Evolutionary conservation across 2,329 filamentous ascomycete genomes (phyloP), one percentile per base, ranked within the genome.

Genomic region (Aspergillus amoenus): DNA sequence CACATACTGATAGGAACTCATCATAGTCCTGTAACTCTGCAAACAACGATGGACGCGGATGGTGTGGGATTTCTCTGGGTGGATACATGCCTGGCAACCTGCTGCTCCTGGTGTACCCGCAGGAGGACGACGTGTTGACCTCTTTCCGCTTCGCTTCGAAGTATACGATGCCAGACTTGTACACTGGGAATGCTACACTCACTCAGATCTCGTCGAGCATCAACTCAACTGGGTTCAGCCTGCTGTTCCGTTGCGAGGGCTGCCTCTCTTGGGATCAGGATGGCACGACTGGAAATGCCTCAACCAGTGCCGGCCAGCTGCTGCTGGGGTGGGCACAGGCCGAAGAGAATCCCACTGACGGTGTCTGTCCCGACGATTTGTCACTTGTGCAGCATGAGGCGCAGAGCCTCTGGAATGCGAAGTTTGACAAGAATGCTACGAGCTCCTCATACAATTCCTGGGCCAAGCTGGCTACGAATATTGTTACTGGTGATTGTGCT

Each of bases 201-300:
- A 61, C 82, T 89, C 59, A 83, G 81, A n/a, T 81, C 82, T 11
- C 82, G 46, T 68, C 88, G 47, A 80, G 8, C 3, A 30, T 30
- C 3, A 30, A 30, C 9, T 30, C 27, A 30, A 30, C 27, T 2
- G 27, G 27, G 1, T 30, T 30, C 9, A 30, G 27, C 3, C 9
- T 30, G 27, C 9, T 88, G n/a, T 90, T 88, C 73, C 80, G 84
- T 44, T 90, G 87, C 71, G 72, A 85, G 61, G 78, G 79, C 61
- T 86, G 83, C 67, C 73, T 84, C 22, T 64, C 75, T 1, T 86
- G 83, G 80, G 71, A 81, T 60, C 76, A 84, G 44, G 74, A 78
- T 27, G 80, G 79, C 5, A 72, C 73, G 43, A 72, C 70, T 1
- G 76, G 76, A 1, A 74, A 73, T 3, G 75, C 76, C 2, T 74